Evolutionary conservation across 2,329 filamentous ascomycete species (phyloP), one percentile per base, ranked within the genome.

Genomic region (Aulographum hederae): DNA sequence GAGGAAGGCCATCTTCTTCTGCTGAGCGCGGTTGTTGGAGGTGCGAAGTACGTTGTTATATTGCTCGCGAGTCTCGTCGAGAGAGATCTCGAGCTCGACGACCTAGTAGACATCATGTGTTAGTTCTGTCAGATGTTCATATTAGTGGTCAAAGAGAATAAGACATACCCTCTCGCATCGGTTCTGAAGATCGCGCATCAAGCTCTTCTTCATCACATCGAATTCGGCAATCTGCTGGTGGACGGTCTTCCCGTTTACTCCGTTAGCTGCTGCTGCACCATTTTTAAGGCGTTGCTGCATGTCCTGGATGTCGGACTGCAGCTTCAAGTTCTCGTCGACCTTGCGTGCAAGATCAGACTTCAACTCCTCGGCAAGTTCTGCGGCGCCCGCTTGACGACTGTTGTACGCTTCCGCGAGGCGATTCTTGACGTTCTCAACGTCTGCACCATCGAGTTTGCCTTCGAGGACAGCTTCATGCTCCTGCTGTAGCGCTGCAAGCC

Each of bases 1-100:
- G 31, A 98, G 61, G 68, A 98, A 98, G 12, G 89, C 91, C 80
- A 98, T 95, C 70, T 98, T 98, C 78, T 98, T 98, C 59, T 98
- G 89, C 61, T 98, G 89, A 16, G 89, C 86, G 37, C 89, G 78
- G 64, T 92, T 95, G 65, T 98, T 98, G 42, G 82, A 93, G 31
- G 82, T 89, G 34, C 86, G 77, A 36, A 98, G 69, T 37, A 98
- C 89, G 46, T 93, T 94, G 65, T 98, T 95, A 62, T 98, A 98
- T 59, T 98, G 89, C 62, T 98, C 89, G 34, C 89, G 73, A 1
- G 89, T 94, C 63, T 94, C 85, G 50, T 98, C 89, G 31, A 98
- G 69, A 21, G 81, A 92, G 47, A 98, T 98, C 57, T 98, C 89
- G 18, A 98, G 73, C 63, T 98, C 89, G 13, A 98, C 89, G 20